Evolutionary conservation across 179 eudicot species (phyloP), one percentile per base, ranked within the genome.

Genomic region (Monotropa hypopitys): DNA sequence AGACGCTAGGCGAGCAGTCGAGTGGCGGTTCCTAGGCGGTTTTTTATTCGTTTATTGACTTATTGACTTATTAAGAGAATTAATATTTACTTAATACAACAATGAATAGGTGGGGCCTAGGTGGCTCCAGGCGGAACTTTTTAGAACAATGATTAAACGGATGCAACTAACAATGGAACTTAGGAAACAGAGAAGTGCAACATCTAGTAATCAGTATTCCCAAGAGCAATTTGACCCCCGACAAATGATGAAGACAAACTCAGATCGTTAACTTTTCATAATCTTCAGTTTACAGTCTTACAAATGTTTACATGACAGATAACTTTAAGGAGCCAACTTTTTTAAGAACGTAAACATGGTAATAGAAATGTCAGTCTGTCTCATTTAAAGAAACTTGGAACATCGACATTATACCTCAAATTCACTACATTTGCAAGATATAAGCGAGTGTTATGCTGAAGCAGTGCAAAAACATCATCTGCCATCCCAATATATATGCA

Each of bases 401-500:
- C 28, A 72, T 54, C 43, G 35, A 74, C 26, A 53, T 51, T 40
- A 71, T 82, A 94, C 98, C 98, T 95, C 86, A 95, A 86, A 78
- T 86, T 86, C 84, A 95, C 97, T 49, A 95, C 92, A 87, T 91
- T 91, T 35, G 92, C 99, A 76, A 95, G 93, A 85, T 93, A 95
- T 70, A 95, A 91, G 78, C 87, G 93, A 79, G 99, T 95, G 74
- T 89, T 87, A 77, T 90, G 80, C 87, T 95, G 99, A 76, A 95
- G 82, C 82, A 95, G 81, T 18, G 97, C 99, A 77, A 89, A 93
- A 73, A 84, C 87, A 90, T 93, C 95, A 81, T 95, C 97, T 73
- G 98, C 97, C 97, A 95, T 95, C 80, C 97, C 97, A 77, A 92
- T 85, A 85, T 90, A 94, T 56, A 94, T 86, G 88, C 98, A 90